A percentile compares a stretch with the other conserved stretches of the same genome.
Evolutionary conservation across 2,329 filamentous ascomycete species (phyloP).

Genomic region (Stylonectria norvegica): DNA sequence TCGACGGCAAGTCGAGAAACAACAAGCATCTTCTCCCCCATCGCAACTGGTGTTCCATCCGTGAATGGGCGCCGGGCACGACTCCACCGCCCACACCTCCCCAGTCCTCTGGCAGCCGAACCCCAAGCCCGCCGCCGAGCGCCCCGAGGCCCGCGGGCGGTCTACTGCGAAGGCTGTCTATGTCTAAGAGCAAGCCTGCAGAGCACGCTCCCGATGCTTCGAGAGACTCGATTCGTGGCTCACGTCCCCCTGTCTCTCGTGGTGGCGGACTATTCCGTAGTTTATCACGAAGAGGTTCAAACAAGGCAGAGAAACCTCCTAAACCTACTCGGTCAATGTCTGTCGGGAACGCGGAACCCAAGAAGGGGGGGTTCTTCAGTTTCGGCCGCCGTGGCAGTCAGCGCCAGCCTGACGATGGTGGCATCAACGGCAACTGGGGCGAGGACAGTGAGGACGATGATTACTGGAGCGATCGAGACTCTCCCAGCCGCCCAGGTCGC

Average conservation of each 20-base stretch:
- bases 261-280: slow-evolving; percentile 45
- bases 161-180: slow-evolving; percentile 46
- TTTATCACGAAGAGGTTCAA: slow-evolving; percentile 35
- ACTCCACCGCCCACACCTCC: slow-evolving; percentile 70
- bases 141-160: slow-evolving; percentile 29
- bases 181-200: slow-evolving; percentile 34
- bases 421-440: slow-evolving; percentile 55
- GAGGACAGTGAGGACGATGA: slow-evolving; percentile 41
- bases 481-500: slow-evolving; percentile 18
- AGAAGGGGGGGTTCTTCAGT: slow-evolving; percentile 39
- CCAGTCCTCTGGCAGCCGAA: slow-evolving; percentile 44
- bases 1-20: slow-evolving; percentile 84
- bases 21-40: slow-evolving; percentile 87
- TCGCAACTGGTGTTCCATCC: slow-evolving; percentile 93
- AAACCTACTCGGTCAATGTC: slow-evolving; percentile 58
- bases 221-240: slow-evolving; percentile 37
- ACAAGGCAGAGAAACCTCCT: slow-evolving; percentile 35
- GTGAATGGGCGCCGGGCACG: slow-evolving; percentile 72
- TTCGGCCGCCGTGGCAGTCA: slow-evolving; percentile 41
- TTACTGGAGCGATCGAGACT: slow-evolving; percentile 21
- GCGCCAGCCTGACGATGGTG: slow-evolving; percentile 44
- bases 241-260: slow-evolving; percentile 46
- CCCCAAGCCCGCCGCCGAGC: slow-evolving; percentile 35
- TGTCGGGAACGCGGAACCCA: slow-evolving; percentile 52
- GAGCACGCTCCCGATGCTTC: slow-evolving; percentile 36